These are phyloP conservation scores for Xylaria sp. DNA, from an alignment of 2,329 filamentous ascomycete species.

Conservation along the genomic window DNA sequence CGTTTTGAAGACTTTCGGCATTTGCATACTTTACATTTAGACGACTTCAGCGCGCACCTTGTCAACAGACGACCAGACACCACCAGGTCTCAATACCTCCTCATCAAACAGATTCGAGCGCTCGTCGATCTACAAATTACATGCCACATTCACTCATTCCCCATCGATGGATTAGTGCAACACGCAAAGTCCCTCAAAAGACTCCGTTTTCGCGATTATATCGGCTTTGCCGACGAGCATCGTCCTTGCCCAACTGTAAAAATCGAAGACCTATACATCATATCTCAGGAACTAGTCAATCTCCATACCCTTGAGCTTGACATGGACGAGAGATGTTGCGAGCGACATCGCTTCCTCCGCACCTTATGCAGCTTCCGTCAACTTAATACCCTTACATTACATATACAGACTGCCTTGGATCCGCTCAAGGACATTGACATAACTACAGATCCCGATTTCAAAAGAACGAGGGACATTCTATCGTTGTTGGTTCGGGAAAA, in stretches of 20 bases:
- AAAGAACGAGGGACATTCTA: slow-evolving; percentile 51
- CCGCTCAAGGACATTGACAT: slow-evolving; percentile 42
- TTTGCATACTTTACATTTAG: slow-evolving; percentile 54
- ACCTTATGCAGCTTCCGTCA: slow-evolving; percentile 53
- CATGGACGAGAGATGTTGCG: slow-evolving; percentile 54
- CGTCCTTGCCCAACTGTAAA: slow-evolving; percentile 56
- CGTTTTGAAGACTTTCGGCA: slow-evolving; percentile 50
- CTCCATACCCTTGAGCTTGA: slow-evolving; percentile 59
- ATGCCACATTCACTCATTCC: slow-evolving; percentile 55
- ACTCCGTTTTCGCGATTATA: slow-evolving; percentile 58
- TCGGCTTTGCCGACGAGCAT: slow-evolving; percentile 57
- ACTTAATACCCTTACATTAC: slow-evolving; percentile 55
- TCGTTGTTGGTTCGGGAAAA: slow-evolving; percentile 49
- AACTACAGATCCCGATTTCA: slow-evolving; percentile 52
- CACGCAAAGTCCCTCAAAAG: slow-evolving; percentile 53
- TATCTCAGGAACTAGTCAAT: slow-evolving; percentile 49
- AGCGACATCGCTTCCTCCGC: slow-evolving; percentile 52
- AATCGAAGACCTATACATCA: slow-evolving; percentile 47
- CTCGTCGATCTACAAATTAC: slow-evolving; percentile 54
- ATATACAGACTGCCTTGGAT: slow-evolving; percentile 56
- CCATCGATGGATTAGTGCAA: slow-evolving; percentile 52
- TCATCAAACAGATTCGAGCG: slow-evolving; percentile 54
- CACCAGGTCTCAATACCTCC: slow-evolving; percentile 52
- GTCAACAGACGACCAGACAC: slow-evolving; percentile 53
- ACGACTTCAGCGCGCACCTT: slow-evolving; percentile 58